Percentiles rank a stretch among this genome's conserved stretches.
Evolutionary conservation across 257 asterid genomes (phyloP).

Genomic region (Solanum pennellii): DNA sequence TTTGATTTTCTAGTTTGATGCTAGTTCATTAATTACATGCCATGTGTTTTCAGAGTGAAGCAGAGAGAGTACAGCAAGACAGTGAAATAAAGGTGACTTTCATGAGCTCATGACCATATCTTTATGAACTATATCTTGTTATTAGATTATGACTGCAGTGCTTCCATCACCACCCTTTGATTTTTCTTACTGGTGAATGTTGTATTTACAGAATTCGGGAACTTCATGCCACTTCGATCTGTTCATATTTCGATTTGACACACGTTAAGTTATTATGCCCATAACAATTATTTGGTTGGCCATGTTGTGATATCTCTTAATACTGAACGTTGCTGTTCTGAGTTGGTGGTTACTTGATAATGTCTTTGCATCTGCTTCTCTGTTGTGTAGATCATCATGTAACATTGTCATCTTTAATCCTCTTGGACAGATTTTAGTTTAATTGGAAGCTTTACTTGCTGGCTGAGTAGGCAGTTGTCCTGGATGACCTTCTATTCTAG

Average conservation of each 20-base stretch:
- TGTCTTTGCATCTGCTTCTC: background rate
- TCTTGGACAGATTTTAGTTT: background rate
- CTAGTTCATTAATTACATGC: background rate
- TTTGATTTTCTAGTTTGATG: background rate
- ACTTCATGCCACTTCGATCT: background rate
- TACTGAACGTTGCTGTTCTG: background rate
- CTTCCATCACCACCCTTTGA: background rate
- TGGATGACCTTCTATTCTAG: background rate
- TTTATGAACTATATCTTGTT: background rate
- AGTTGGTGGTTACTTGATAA: background rate
- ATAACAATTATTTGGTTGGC: background rate
- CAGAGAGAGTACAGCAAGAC: slow-evolving; percentile 71
- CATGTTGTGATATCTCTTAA: background rate
- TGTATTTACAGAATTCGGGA: background rate
- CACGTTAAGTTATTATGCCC: background rate
- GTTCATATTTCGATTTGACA: background rate
- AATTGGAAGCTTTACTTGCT: background rate
- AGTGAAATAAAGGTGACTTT: slow-evolving; percentile 39
- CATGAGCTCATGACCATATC: background rate
- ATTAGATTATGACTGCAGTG: background rate
- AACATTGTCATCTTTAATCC: background rate
- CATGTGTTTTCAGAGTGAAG: slow-evolving; percentile 53
- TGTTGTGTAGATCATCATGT: background rate
- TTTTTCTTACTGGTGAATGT: background rate
- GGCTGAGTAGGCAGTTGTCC: background rate